Base-by-base conservation (phyloP, 2,329 filamentous ascomycete genomes). In the Paracoccidioides lutzii region DNA sequence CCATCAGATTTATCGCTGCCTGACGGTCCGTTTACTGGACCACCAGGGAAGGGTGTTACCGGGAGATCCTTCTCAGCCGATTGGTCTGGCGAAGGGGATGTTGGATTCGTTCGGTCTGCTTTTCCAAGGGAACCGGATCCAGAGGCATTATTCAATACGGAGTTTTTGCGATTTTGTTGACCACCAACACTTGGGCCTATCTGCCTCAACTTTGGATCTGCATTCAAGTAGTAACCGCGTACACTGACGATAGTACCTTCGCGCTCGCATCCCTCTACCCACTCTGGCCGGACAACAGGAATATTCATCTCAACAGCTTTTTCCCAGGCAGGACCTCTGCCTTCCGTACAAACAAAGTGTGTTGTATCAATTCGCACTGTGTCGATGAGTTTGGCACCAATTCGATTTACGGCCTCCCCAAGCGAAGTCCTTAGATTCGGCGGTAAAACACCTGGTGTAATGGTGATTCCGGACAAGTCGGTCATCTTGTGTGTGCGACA, bases 401-500 rank as follows among this genome's bases (percentile, higher is more conserved):
- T 95, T 62, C 89, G 81, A 66, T 93, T 84, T 40, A 96, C 81
- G 1, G 90, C 88, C 48, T 78, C 78, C 49, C 80, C 78, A 22
- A 98, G 79, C 59, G 79, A 83, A 62, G 95, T 88, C 67, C 82
- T 83, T 55, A 85, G 76, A 54, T 83, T 76, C 6, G 81, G 77
- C 1, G 90, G 87, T 71, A 98, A 79, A 63, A 95, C 81, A 52
- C 93, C 93, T 0, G 90, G 85, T 2, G 91, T 95, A 63, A 98
- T 87, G 30, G 91, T 97, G 70, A 98, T 90, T 57, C 93, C 93
- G 62, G 87, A 90, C 53, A 98, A 78, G 70, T 98, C 90, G 42
- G 91, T 97, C 90, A 98, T 96, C 77, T 96, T 95, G 76, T 98
- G 93, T 48, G 93, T 98, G 66, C 86, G 83, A 57, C 95, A 90